phyloP scores from a whole-genome alignment of 1,284 basidiomycete species.

The Cerrena zonata region DNA sequence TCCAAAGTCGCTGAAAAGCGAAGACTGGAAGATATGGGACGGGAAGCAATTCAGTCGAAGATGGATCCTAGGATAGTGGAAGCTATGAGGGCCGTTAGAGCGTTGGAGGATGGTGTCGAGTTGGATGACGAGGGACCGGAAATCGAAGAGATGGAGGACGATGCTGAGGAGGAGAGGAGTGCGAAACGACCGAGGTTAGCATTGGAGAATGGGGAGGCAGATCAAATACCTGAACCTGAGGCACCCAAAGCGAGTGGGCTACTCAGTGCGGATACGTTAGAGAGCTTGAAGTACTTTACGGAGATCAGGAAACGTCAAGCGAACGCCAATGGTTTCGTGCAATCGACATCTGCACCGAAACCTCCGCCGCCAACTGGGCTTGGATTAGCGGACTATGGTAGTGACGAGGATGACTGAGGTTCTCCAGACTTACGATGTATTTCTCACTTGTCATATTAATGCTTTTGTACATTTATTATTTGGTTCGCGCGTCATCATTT shows the following conservation, averaged over 20 bases:
- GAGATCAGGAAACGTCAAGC: conserved; percentile 66
- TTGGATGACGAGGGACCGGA: conserved; percentile 38
- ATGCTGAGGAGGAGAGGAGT: conserved; percentile 25
- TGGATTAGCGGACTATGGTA: conserved; percentile 68
- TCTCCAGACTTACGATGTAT: not conserved
- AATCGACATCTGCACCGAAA: conserved; percentile 27
- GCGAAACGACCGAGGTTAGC: conserved; percentile 32
- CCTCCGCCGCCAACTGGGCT: conserved; percentile 39
- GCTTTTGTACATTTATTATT: not conserved
- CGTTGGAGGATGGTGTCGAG: conserved; percentile 75
- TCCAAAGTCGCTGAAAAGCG: conserved; percentile 80
- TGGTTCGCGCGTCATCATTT: too few relatives aligned
- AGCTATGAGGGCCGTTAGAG: conserved; percentile 75
- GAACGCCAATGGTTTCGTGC: conserved; percentile 14
- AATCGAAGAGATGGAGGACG: conserved; percentile 25
- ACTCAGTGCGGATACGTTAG: conserved; percentile 73
- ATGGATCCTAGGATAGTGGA: conserved; percentile 83
- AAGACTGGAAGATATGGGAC: conserved; percentile 75
- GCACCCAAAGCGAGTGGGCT: conserved; percentile 45
- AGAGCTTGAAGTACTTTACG: conserved; percentile 82
- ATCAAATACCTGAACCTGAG: conserved; percentile 30
- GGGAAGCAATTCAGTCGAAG: conserved; percentile 76
- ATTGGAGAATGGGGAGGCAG: conserved; percentile 19
- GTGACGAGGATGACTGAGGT: conserved; percentile 66
- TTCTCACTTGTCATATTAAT: not conserved